Evolutionary conservation across 441 rosid species (phyloP).

Genomic region (Populus hybrid): DNA sequence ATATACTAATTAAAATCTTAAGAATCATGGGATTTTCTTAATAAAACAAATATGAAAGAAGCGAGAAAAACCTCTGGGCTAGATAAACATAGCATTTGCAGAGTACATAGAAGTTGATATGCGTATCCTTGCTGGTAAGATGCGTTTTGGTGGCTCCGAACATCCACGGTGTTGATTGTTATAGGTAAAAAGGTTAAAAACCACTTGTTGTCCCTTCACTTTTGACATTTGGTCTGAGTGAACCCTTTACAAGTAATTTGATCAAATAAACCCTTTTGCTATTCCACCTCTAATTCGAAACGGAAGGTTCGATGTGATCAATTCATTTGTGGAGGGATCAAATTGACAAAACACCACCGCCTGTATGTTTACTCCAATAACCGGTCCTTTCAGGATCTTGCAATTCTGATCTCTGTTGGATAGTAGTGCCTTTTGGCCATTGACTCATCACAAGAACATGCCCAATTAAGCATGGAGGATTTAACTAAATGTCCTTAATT

Average conservation of each 20-base stretch:
- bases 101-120: no score
- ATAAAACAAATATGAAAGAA: no score
- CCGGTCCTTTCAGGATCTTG: background rate
- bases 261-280: background rate
- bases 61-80: background rate
- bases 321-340: no score
- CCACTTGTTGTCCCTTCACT: background rate
- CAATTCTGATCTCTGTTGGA: background rate
- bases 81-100: background rate
- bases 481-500: background rate
- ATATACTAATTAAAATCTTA: no score
- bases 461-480: background rate
- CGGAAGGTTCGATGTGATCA: background rate
- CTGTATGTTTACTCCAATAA: background rate
- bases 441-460: background rate
- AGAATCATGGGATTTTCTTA: no score
- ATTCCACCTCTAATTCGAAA: background rate
- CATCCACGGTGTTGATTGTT: background rate
- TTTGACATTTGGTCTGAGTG: background rate
- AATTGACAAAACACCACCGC: background rate
- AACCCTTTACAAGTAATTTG: background rate
- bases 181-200: background rate
- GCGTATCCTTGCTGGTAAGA: background rate
- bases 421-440: background rate
- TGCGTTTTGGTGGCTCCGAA: constrained; percentile 16